Evolutionary conservation across 2,329 filamentous ascomycete genomes (phyloP).

Genomic region (Pseudocercospora crystallina): DNA sequence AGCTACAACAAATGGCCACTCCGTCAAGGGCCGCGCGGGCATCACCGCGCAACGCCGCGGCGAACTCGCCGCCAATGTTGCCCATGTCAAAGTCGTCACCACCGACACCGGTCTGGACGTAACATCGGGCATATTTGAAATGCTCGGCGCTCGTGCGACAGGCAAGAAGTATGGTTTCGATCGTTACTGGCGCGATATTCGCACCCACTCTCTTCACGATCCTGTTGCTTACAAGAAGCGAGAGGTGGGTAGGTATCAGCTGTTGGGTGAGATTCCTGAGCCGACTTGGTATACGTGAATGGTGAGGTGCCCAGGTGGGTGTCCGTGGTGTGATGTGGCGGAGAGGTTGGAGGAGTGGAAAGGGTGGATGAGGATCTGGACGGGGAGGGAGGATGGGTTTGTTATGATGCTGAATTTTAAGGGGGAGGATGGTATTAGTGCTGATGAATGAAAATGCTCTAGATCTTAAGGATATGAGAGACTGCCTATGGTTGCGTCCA

Average conservation of each 20-base stretch:
- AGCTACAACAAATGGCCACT: conserved; percentile 16
- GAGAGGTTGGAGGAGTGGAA: conserved; percentile 1
- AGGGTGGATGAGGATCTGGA: no score
- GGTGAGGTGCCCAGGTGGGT: conserved; percentile 6
- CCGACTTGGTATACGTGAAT: conserved; percentile 18
- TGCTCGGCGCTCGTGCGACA: conserved; percentile 61
- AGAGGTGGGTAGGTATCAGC: conserved; percentile 58
- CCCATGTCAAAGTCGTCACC: conserved; percentile 61
- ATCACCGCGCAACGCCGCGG: conserved; percentile 57
- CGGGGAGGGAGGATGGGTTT: no score
- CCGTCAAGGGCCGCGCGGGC: conserved; percentile 32
- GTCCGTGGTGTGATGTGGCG: conserved; percentile 6
- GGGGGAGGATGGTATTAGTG: no score
- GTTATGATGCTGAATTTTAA: no score
- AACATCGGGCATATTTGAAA: conserved; percentile 63
- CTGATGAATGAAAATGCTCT: no score
- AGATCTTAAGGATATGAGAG: no score
- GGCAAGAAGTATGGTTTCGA: conserved; percentile 60
- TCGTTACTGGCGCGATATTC: conserved; percentile 65
- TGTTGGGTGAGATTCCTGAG: conserved; percentile 44
- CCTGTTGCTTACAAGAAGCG: conserved; percentile 67
- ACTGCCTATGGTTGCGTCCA: no score
- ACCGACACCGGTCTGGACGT: conserved; percentile 61
- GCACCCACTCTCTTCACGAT: conserved; percentile 66
- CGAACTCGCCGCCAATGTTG: conserved; percentile 62